Conservation (phyloP, 2,329 filamentous ascomycete genomes). For the Acrodontium crateriforme region DNA sequence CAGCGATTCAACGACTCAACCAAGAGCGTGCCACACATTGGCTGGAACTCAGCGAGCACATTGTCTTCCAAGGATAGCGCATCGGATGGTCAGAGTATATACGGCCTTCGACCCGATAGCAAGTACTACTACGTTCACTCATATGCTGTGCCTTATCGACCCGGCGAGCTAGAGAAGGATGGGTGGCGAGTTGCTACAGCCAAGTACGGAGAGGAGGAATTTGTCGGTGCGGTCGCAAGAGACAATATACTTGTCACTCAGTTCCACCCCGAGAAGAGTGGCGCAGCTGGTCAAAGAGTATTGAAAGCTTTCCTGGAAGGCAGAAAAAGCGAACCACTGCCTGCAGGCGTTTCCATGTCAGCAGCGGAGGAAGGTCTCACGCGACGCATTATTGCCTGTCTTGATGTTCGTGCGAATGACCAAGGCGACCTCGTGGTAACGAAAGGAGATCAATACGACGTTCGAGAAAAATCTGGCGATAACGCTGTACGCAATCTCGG, state of each 20-base stretch:
- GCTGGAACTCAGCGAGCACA: constrained; percentile 85
- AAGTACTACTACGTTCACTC: constrained; percentile 99
- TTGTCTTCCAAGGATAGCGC: constrained; percentile 27
- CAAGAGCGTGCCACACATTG: constrained; percentile 97
- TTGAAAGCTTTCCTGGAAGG: constrained; percentile 79
- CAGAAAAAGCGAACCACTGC: constrained; percentile 42
- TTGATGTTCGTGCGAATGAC: constrained; percentile 92
- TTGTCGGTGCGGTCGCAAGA: constrained; percentile 77
- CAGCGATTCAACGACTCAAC: constrained; percentile 59
- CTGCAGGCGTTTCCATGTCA: constrained; percentile 19
- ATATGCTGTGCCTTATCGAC: constrained; percentile 66
- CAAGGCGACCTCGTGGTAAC: constrained; percentile 90
- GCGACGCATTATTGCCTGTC: constrained; percentile 84
- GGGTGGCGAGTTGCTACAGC: constrained; percentile 92
- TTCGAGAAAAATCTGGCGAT: constrained; percentile 65
- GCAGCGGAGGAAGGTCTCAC: constrained; percentile 56
- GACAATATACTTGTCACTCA: constrained; percentile 83
- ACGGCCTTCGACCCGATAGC: constrained; percentile 62
- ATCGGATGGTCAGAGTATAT: constrained; percentile 44
- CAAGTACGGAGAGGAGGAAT: constrained; percentile 74
- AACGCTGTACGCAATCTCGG: constrained; percentile 76
- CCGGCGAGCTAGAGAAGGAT: constrained; percentile 59
- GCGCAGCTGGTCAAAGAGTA: constrained; percentile 71
- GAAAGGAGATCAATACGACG: constrained; percentile 97
- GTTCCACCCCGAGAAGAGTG: constrained; percentile 97